phyloP scores from a whole-genome alignment of 176 grass and related monocot species.

The Calamus simplicifolius region DNA sequence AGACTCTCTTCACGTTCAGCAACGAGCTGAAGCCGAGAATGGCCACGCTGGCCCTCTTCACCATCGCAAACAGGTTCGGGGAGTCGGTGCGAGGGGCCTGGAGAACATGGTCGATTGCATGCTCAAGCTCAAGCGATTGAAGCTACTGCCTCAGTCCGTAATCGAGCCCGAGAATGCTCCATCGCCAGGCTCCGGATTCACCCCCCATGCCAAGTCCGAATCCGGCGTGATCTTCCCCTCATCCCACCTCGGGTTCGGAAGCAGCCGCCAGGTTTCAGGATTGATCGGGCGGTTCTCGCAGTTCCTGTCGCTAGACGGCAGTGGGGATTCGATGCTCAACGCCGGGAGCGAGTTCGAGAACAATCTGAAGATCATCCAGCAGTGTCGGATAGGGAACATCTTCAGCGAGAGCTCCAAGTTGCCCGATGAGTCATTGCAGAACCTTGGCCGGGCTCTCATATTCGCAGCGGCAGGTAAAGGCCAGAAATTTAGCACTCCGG shows the following conservation, averaged over 20 bases:
- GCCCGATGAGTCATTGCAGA: slow-evolving; percentile 73
- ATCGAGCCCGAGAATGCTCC: slow-evolving; percentile 29
- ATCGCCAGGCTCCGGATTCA: slow-evolving; percentile 3
- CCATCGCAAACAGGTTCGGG: slow-evolving; percentile 82
- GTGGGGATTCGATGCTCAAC: slow-evolving; percentile 48
- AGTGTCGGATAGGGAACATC: slow-evolving; percentile 75
- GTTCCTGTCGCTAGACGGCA: slow-evolving; percentile 59
- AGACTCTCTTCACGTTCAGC: slow-evolving; percentile 85
- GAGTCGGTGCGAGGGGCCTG: slow-evolving; percentile 64
- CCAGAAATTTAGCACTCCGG: slow-evolving; percentile 81
- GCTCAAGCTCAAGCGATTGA: slow-evolving; percentile 88
- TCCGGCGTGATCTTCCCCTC: slow-evolving; percentile 66
- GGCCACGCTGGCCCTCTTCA: slow-evolving; percentile 83
- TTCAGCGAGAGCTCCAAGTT: slow-evolving; percentile 71
- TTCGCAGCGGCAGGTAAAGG: slow-evolving; percentile 71
- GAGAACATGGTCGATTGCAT: slow-evolving; percentile 87
- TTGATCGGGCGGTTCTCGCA: slow-evolving; percentile 89
- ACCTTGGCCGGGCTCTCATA: slow-evolving; percentile 61
- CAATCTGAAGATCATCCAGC: slow-evolving; percentile 83
- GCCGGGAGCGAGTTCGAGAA: slow-evolving; percentile 80
- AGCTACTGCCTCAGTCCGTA: slow-evolving; percentile 53
- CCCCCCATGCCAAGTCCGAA: slow-evolving; percentile 28
- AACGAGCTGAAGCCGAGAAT: slow-evolving; percentile 81
- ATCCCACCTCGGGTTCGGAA: slow-evolving; percentile 39
- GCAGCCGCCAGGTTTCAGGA: slow-evolving; percentile 58